Conservation (phyloP, 179 eudicot genomes). For the Monotropa hypopitys region DNA sequence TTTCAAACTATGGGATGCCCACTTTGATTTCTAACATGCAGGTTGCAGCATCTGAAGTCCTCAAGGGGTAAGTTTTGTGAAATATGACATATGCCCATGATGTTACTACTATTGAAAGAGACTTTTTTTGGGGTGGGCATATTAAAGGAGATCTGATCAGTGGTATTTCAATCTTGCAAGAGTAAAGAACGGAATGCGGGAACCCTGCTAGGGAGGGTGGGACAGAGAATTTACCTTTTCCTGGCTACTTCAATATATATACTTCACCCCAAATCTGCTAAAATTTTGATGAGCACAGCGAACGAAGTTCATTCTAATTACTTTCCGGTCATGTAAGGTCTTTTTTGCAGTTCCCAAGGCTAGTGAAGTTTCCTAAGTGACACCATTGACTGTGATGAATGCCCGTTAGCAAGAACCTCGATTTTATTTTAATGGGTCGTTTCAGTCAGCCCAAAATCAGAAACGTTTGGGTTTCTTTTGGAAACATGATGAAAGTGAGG, state of each 20-base stretch:
- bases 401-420: background rate
- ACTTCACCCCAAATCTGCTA: no score
- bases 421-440: background rate
- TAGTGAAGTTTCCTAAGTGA: background rate
- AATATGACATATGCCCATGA: background rate
- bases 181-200: background rate
- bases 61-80: slow-evolving; percentile 39
- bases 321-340: background rate
- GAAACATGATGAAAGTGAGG: background rate
- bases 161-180: background rate
- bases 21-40: slow-evolving; percentile 47
- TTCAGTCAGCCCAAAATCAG: no score
- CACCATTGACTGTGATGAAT: background rate
- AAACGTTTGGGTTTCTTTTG: background rate
- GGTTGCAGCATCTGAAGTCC: slow-evolving; percentile 57
- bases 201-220: background rate
- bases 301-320: background rate
- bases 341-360: background rate
- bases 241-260: background rate
- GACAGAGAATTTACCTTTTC: background rate
- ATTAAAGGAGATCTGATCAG: background rate
- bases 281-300: background rate
- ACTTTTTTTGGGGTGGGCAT: background rate
- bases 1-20: slow-evolving; percentile 50
- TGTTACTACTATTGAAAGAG: background rate